These are phyloP conservation scores for Hemisphaericaspora xylofermentans DNA, from an alignment of 1,139 yeast genomes.

Conservation along the genomic window DNA sequence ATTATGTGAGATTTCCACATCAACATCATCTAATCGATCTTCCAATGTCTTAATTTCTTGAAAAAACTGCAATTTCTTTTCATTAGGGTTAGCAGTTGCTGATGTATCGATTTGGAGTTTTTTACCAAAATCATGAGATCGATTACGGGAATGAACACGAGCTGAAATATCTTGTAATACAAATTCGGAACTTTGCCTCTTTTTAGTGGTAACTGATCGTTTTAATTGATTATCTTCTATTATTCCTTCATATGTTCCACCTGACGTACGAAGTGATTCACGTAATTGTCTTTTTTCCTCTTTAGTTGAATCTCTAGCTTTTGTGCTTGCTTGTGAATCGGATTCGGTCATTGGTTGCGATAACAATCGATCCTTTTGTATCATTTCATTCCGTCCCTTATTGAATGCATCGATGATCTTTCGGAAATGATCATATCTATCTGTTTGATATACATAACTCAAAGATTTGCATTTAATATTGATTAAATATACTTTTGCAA, in stretches of 20 bases:
- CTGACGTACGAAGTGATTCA: slow-evolving; percentile 42
- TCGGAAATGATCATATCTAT: slow-evolving; percentile 57
- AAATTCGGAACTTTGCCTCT: slow-evolving; percentile 38
- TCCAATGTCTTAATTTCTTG: slow-evolving; percentile 53
- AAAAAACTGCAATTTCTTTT: slow-evolving; percentile 31
- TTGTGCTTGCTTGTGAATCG: slow-evolving; percentile 4
- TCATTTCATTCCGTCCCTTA: slow-evolving; percentile 63
- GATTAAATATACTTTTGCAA: slow-evolving; percentile 38
- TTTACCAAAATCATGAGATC: slow-evolving; percentile 47
- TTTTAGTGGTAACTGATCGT: slow-evolving; percentile 17
- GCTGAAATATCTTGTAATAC: slow-evolving; percentile 54
- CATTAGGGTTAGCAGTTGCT: slow-evolving; percentile 10
- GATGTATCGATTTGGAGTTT: slow-evolving; percentile 2
- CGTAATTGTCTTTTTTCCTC: slow-evolving; percentile 44
- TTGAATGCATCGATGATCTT: slow-evolving; percentile 59
- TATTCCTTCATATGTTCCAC: slow-evolving; percentile 23
- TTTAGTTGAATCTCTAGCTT: slow-evolving; percentile 17
- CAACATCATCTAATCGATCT: slow-evolving; percentile 65
- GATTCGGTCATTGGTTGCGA: slow-evolving; percentile 27
- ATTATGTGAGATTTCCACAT: slow-evolving; percentile 63
- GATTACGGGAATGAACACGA: slow-evolving; percentile 54
- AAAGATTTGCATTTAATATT: slow-evolving; percentile 48
- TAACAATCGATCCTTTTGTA: slow-evolving; percentile 44
- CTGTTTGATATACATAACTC: slow-evolving; percentile 65
- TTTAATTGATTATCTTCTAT: slow-evolving; percentile 24